Conservation (phyloP, 371 early-diverging fungal species). For the Choanephora cucurbitarum region DNA sequence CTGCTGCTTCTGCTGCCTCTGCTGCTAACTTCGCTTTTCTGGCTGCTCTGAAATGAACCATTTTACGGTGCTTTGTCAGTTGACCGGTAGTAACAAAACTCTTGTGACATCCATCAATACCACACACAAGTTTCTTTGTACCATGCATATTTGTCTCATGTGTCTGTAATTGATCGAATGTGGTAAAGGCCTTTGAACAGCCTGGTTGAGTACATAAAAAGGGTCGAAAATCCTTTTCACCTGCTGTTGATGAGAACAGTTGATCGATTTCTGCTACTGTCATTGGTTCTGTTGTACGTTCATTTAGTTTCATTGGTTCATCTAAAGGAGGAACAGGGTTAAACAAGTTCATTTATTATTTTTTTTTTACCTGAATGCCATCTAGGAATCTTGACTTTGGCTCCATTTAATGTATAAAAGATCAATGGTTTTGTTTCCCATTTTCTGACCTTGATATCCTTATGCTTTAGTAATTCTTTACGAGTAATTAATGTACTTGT, state of each 20-base stretch:
- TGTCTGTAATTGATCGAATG: constrained; percentile 47
- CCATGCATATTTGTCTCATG: constrained; percentile 59
- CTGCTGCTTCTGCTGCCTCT: constrained; percentile 42
- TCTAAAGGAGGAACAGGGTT: constrained; percentile 17
- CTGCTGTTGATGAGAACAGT: constrained; percentile 44
- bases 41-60: constrained; percentile 55
- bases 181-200: constrained; percentile 50
- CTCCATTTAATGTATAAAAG: constrained; percentile 42
- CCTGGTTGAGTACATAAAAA: constrained; percentile 51
- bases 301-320: constrained; percentile 41
- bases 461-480: constrained; percentile 39
- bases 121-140: constrained; percentile 48
- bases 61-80: constrained; percentile 53
- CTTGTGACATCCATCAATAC: constrained; percentile 51
- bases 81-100: constrained; percentile 54
- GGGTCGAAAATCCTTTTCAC: constrained; percentile 49
- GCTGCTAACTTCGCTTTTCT: constrained; percentile 45
- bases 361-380: constrained; percentile 36
- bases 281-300: constrained; percentile 40
- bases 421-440: constrained; percentile 33
- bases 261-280: constrained; percentile 49
- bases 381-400: constrained; percentile 22
- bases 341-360: neutral
- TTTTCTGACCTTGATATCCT: constrained; percentile 36
- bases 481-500: constrained; percentile 9